Evolutionary conservation across 306 rosid species (phyloP), one percentile per base, ranked within the genome.

Genomic region (Malus sieversii): DNA sequence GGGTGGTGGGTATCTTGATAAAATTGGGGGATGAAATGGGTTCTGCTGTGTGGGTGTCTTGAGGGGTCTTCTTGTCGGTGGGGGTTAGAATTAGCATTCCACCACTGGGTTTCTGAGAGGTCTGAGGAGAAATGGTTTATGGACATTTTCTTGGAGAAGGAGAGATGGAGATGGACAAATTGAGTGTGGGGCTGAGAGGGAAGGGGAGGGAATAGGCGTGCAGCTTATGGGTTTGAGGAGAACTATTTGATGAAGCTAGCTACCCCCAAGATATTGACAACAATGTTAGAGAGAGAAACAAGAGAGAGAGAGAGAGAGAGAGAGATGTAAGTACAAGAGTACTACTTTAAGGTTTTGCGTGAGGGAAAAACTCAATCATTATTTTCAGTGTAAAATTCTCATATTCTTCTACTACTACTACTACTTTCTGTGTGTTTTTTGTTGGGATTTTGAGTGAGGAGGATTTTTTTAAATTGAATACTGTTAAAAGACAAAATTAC

Each of bases 261-360:
- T 62, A 27, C 62, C 53, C 52, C 19, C 30, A 79, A 81, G 86
- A 85, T 77, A 87, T 48, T 80, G 92, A 91, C 80, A 79, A 61
- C 38, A 84, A 16, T 48, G 55, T 48, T 48, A 84, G 78, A 84
- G 86, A 81, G 84, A 77, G 70, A 72, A 25, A 64, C 32, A 66
- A 52, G 45, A 61, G 53, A 48, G 53, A 19, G 61, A 19, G 27
- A 22, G 20, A 27, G 35, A 63, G 73, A 51, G 52, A 35, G 63
- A 6, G 40, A 29, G 16, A 42, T 68, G 75, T 12, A 66, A 74
- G 88, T 70, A 79, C 78, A 84, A 75, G 88, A 72, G 77, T 70
- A 73, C 77, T 19, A 78, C 82, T 85, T 86, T 81, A 91, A 82
- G 88, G 84, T 83, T 85, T 80, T 85, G 85, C 81, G 89, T 85